Base-by-base conservation (phyloP, 768 basidiomycete genomes). In the Tricholoma bakamatsutake region DNA sequence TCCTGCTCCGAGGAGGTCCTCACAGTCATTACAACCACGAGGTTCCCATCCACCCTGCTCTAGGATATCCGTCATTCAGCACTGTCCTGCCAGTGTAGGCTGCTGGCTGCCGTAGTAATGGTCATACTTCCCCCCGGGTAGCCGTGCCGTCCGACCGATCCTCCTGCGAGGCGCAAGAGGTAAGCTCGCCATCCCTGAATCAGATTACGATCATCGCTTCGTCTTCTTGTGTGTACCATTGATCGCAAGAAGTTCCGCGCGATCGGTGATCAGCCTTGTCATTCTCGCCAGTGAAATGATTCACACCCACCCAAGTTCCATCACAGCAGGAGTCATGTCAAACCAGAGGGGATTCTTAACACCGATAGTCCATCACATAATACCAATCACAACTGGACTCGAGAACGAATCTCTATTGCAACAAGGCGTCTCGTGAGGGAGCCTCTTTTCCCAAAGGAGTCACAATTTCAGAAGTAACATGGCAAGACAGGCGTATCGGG, bases 331-430 rank as follows among this genome's bases (percentile, higher is more conserved):
- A 31, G 37, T 45, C 8, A 56, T 53, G 24, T 27, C 42, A 5
- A 33, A 40, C 34, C 42, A 50, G 31, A 59, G 48, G 3, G 34
- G 43, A 50, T n/a, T 30, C 55, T 37, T 12, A 30, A 13, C 27
- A 13, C 37, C 35, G 35, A 51, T 59, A 61, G 62, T 63, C 59
- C 49, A 35, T 55, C 56, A 52, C 52, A 18, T 31, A 47, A 46
- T 39, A 48, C 57, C 51, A 46, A 45, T 55, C 62, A 45, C 55
- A 55, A 24, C 65, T 68, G 72, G 66, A 68, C 71, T 75, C 75
- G 80, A 82, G 81, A 78, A 74, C 78, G 66, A 80, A 76, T 78
- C 80, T 80, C 80, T 82, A 64, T 78, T 79, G 69, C 61, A 64
- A 64, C 69, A 66, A 61, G 53, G 60, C 39, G 10, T 34, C 45